Evolutionary conservation across 176 grass and related monocot species (phyloP), one percentile per base, ranked within the genome.

Genomic region (Metroxylon sagu): DNA sequence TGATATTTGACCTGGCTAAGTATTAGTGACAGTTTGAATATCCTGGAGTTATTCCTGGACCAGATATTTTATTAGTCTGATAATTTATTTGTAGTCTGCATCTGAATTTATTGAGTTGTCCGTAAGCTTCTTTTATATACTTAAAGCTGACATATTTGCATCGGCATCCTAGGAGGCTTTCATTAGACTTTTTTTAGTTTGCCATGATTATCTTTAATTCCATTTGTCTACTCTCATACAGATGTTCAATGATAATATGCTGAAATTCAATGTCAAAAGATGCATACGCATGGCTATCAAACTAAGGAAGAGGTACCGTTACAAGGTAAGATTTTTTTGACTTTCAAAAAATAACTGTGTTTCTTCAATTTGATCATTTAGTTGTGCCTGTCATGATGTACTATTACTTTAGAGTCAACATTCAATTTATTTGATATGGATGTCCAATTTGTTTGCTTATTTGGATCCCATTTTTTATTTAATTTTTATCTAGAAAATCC

Each of bases 231-330:
- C 48, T 35, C 39, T 49, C 62, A 6, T 49, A 25, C 69, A 98
- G 93, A 98, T 98, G 84, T 92, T 98, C 71, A 98, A 98, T 49
- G 93, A 98, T 54, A 98, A 98, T 64, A 16, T 89, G 67, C 76
- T 98, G 71, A 85, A 98, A 66, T 85, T 98, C 52, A 85, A 88
- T 79, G 84, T 98, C 29, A 92, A 92, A 73, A 83, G 93, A 83
- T 98, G 93, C 0, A 64, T 92, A 61, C 79, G 73, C 52, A 64
- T 92, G 76, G 93, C 93, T 52, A 75, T 98, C 70, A 98, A 91
- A 70, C 48, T 91, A 74, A 82, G 84, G 84, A 88, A 91, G 73
- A 92, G 83, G 71, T 88, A 83, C 64, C 53, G 56, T 25, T 56
- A 80, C 80, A 96, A 87, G 80, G 87, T 91, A 80, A 7, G 14